Percentiles rank a stretch among this genome's conserved stretches.
Evolutionary conservation across 2,329 filamentous ascomycete species (phyloP).

Genomic region (Beauveria sp.): DNA sequence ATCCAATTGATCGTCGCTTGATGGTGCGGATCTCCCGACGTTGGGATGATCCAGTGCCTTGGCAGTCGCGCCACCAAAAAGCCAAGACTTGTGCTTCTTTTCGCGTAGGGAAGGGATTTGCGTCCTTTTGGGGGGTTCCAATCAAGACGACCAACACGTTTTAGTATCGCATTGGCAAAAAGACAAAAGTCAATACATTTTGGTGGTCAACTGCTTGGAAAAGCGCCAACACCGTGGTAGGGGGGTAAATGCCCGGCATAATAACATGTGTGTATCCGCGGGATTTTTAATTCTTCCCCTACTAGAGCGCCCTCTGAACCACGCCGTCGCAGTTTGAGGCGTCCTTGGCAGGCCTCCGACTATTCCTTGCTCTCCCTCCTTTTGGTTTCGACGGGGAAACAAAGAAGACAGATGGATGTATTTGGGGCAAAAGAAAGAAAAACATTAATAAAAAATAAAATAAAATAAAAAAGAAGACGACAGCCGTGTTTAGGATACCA

Average conservation of each 20-base stretch:
- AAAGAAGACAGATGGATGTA: too few relatives aligned
- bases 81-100: constrained; percentile 9
- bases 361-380: not conserved
- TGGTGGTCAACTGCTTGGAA: too few relatives aligned
- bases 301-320: not conserved
- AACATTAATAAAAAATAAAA: not conserved
- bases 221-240: too few relatives aligned
- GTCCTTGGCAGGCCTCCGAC: not conserved
- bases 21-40: constrained; percentile 9
- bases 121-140: not conserved
- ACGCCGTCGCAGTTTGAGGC: not conserved
- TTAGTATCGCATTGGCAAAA: not conserved
- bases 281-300: not conserved
- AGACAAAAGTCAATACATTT: too few relatives aligned
- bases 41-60: constrained; percentile 9
- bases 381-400: too few relatives aligned
- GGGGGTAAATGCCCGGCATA: not conserved
- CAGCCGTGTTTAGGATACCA: too few relatives aligned
- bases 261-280: not conserved
- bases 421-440: not conserved
- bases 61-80: constrained; percentile 8
- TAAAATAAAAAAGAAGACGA: too few relatives aligned
- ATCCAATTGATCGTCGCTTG: constrained; percentile 5
- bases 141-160: not conserved
- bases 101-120: constrained; percentile 3